Evolutionary conservation across 441 rosid species (phyloP), one percentile per base, ranked within the genome.

Genomic region (Jatropha multifida): DNA sequence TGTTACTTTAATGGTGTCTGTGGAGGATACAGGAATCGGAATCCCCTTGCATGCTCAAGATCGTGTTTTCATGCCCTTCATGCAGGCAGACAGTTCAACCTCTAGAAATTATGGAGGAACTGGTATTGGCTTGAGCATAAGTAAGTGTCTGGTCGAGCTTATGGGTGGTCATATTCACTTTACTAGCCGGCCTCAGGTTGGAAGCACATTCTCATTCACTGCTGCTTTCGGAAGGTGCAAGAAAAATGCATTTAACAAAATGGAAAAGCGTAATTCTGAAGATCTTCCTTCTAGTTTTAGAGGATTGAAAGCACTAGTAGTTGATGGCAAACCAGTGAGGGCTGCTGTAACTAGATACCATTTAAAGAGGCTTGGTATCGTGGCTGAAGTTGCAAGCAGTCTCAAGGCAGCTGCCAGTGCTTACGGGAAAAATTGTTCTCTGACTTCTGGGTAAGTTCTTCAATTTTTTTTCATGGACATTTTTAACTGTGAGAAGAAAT

Each of bases 31-130:
- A 0, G 99, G 99, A 42, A 89, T 92, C 1, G 99, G 99, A 27
- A 93, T 96, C 76, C 99, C 99, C 20, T 69, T 90, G 61, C 69
- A 62, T 11, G 99, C 98, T 5, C 99, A 96, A 74, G 90, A 89
- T 18, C 91, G 94, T 26, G 93, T 96, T 52, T 96, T 96, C 75
- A 89, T 83, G 89, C 99, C 98, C 32, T 96, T 96, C 77, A 88
- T 93, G 92, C 98, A 96, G 84, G 99, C 95, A 14, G 99, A 93
- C 76, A 93, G 98, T 82, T 96, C 99, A 44, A 93, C 99, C 55
- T 96, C 99, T 52, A 84, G 99, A 80, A 81, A 84, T 65, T 89
- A 87, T 59, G 99, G 99, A 65, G 99, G 98, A 66, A 93, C 98
- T 0, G 99, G 99, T 26, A 96, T 96, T 79, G 99, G 99, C 64